Conservation (phyloP, 2,329 filamentous ascomycete genomes). For the Nemania serpens region DNA sequence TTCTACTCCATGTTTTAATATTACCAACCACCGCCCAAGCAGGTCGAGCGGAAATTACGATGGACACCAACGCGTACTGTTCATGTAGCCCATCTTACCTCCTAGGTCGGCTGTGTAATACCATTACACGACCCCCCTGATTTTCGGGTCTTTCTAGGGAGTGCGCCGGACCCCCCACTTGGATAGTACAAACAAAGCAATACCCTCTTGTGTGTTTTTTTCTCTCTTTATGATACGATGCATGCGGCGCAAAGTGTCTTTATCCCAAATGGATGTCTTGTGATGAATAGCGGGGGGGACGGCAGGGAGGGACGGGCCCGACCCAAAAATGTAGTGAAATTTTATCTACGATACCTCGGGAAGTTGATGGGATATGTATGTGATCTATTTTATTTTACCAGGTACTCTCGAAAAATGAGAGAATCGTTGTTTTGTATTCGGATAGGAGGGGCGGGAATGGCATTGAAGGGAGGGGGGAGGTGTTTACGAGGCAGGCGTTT, state of each 20-base stretch:
- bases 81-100: background rate
- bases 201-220: too few relatives aligned
- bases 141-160: too few relatives aligned
- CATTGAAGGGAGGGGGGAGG: too few relatives aligned
- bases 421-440: background rate
- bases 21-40: background rate
- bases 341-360: conserved; percentile 21
- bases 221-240: conserved; percentile 5
- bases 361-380: background rate
- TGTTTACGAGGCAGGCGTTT: conserved; percentile 19
- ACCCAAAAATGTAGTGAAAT: conserved; percentile 10
- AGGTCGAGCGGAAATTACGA: background rate
- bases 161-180: too few relatives aligned
- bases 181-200: too few relatives aligned
- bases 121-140: background rate
- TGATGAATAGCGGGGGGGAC: too few relatives aligned
- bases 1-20: conserved; percentile 10
- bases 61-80: background rate
- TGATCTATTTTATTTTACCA: background rate
- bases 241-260: conserved; percentile 23
- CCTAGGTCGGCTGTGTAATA: background rate
- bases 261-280: conserved; percentile 10
- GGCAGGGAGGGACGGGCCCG: too few relatives aligned
- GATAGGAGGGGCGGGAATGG: conserved; percentile 1
- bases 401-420: background rate